Base-by-base conservation (phyloP, 805 yeast species). In the Candida nemodendra region DNA sequence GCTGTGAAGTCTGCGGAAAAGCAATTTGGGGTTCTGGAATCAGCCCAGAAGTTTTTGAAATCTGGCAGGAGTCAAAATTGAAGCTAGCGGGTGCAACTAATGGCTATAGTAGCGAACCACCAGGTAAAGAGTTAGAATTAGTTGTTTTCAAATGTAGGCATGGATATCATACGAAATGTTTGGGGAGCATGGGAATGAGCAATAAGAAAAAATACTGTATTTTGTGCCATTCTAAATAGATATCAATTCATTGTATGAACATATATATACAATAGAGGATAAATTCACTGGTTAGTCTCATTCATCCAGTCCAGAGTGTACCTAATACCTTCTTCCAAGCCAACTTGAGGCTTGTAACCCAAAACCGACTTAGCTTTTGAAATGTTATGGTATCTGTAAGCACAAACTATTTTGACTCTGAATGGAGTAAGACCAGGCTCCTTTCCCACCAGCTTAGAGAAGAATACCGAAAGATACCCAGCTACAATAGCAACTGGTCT, bases 391-490 rank as follows among this genome's bases (percentile, higher is more conserved):
- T 93, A 93, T 62, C 99, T 82, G 45, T 76, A 78, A 15, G 98
- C 98, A 64, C 96, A 88, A 9, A 90, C 90, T 38, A 91, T 80
- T 47, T 79, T 84, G 16, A 89, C 99, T 64, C 98, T 79, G 67
- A 91, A 93, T 2, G 98, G 95, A 2, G 98, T 89, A 45, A 93
- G 71, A n/a, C 95, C 95, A 2, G 97, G 86, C 56, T 88, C 95
- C 61, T 85, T 87, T 2, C 91, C 86, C 3, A 77, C 55, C 6
- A 90, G 48, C 37, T 76, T 79, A 9, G 93, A 77, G 43, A 81
- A 75, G 54, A 78, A 76, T 51, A 84, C 85, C n/a, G 95, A 78
- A 27, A 88, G 61, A 54, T 86, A 84, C 12, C 97, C 97, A 27
- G 83, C 79, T 2, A 69, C 74, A 42, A 93, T 73, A 2, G 95